Conservation (phyloP, 352 stramenopile genomes). For the Pythium aquatile region DNA sequence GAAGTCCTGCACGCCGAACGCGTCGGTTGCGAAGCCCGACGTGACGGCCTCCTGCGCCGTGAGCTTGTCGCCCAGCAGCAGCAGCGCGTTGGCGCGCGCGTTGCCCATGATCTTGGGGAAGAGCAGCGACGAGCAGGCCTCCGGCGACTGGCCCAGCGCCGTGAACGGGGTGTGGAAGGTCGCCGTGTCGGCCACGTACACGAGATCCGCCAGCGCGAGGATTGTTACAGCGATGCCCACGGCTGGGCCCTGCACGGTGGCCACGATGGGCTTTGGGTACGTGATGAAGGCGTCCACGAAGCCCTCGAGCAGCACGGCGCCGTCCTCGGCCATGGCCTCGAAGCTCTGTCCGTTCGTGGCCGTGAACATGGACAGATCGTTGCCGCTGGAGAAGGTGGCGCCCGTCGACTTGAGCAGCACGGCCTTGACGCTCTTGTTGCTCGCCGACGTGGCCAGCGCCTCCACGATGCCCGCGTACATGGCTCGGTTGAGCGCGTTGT, state of each 20-base stretch:
- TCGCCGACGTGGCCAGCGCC: constrained; percentile 58
- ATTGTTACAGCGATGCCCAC: constrained; percentile 90
- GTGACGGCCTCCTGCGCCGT: constrained; percentile 52
- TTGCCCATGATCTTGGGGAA: constrained; percentile 86
- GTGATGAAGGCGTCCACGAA: constrained; percentile 78
- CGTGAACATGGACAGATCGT: constrained; percentile 85
- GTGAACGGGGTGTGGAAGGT: constrained; percentile 94
- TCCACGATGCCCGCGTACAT: constrained; percentile 83
- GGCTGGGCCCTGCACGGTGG: constrained; percentile 87
- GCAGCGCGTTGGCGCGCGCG: constrained; percentile 84
- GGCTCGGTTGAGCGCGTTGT: constrained; percentile 86
- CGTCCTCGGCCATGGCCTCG: constrained; percentile 60
- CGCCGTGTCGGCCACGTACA: constrained; percentile 83
- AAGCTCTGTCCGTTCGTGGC: constrained; percentile 47
- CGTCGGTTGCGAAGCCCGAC: constrained; percentile 46
- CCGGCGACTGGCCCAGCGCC: constrained; percentile 84
- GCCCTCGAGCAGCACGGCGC: constrained; percentile 48
- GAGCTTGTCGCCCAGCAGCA: constrained; percentile 87
- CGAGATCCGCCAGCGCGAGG: constrained; percentile 86
- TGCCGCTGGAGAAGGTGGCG: constrained; percentile 89
- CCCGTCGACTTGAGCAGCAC: constrained; percentile 86
- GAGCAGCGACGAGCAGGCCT: constrained; percentile 88
- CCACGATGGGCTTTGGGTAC: constrained; percentile 90
- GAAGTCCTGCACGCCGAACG: constrained; percentile 64
- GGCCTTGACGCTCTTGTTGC: constrained; percentile 70